Evolutionary conservation across 306 rosid genomes (phyloP).

Genomic region (Vigna mungo): DNA sequence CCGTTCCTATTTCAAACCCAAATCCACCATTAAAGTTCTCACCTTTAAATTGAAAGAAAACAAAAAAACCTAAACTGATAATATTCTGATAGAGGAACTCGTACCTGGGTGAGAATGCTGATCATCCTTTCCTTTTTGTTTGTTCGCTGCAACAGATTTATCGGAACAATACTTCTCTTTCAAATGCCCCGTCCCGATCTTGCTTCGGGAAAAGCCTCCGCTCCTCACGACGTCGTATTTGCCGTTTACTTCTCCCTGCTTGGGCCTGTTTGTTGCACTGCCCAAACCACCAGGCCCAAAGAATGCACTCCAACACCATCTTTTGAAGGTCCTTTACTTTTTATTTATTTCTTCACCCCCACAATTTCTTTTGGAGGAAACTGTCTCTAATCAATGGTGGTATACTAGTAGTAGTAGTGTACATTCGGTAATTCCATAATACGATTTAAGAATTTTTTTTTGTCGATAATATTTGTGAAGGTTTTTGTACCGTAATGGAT

Average conservation of each 20-base stretch:
- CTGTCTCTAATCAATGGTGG: too few species aligned
- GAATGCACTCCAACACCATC: background rate
- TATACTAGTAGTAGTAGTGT: too few species aligned
- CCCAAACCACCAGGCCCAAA: background rate
- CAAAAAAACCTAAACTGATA: conserved; percentile 9
- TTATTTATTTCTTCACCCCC: too few species aligned
- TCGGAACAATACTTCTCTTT: conserved; percentile 21
- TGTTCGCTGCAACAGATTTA: conserved; percentile 24
- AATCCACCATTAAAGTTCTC: background rate
- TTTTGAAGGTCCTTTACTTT: too few species aligned
- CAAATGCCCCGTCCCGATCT: conserved; percentile 6
- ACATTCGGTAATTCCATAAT: too few species aligned
- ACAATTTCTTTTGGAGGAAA: too few species aligned
- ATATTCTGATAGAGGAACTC: background rate
- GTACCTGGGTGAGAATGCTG: conserved; percentile 82
- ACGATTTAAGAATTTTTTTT: too few species aligned
- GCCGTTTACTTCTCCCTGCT: background rate
- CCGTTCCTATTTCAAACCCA: conserved; percentile 64
- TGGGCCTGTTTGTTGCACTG: conserved; percentile 32
- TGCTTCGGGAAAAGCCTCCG: background rate
- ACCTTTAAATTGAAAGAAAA: background rate
- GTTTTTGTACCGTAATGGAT: too few species aligned
- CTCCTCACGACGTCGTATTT: conserved; percentile 39
- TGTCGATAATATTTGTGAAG: too few species aligned
- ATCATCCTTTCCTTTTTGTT: conserved; percentile 57